These are phyloP conservation scores for Alternaria sp. DNA, from an alignment of 2,329 filamentous ascomycete genomes.

Conservation along the genomic window DNA sequence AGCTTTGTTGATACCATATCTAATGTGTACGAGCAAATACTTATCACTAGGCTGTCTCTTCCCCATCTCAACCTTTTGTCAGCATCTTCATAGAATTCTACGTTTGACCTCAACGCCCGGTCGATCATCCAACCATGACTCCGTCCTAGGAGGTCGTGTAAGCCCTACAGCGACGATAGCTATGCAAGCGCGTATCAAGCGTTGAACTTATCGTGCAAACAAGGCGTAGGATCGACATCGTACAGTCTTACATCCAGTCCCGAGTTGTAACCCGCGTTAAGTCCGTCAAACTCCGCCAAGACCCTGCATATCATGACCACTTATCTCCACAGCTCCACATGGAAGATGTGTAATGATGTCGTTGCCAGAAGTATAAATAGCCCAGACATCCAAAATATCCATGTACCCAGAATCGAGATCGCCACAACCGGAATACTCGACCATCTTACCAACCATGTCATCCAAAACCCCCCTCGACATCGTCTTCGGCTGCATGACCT, in stretches of 20 bases:
- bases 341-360: background rate
- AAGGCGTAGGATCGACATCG: background rate
- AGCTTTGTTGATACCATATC: no score
- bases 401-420: background rate
- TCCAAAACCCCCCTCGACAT: constrained; percentile 30
- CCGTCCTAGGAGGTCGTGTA: background rate
- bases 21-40: no score
- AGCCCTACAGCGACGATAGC: background rate
- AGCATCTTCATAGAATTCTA: background rate
- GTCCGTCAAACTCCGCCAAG: background rate
- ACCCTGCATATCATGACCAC: background rate
- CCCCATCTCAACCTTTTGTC: background rate
- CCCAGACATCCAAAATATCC: background rate
- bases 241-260: background rate
- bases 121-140: background rate
- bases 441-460: constrained; percentile 3
- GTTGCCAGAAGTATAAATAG: background rate
- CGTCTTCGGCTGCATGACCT: constrained; percentile 50
- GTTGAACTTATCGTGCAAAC: background rate
- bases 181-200: background rate
- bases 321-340: background rate
- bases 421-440: background rate
- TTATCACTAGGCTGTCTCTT: no score
- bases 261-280: background rate
- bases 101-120: background rate